phyloP scores from a whole-genome alignment of 2,329 filamentous ascomycete species.

The Pseudogymnoascus sp. region DNA sequence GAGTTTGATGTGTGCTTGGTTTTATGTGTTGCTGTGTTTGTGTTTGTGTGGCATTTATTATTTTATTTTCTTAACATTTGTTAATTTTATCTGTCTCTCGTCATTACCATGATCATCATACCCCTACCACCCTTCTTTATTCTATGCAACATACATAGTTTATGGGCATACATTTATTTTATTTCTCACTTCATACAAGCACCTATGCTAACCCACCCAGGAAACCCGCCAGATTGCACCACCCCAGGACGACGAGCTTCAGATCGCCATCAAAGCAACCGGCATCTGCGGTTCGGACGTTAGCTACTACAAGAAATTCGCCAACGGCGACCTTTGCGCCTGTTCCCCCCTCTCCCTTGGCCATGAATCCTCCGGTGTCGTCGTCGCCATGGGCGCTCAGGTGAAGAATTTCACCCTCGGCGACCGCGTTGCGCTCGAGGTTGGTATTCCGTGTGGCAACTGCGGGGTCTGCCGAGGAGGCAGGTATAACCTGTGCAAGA shows the following conservation, averaged over 20 bases:
- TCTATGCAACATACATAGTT: neutral
- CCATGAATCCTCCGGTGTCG: slow-evolving; percentile 70
- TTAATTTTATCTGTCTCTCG: slow-evolving; percentile 49
- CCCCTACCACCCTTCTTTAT: slow-evolving; percentile 38
- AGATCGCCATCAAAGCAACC: slow-evolving; percentile 57
- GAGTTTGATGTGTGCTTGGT: neutral
- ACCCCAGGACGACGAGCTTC: slow-evolving; percentile 55
- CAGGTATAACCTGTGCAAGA: slow-evolving; percentile 80
- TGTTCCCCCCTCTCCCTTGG: slow-evolving; percentile 59
- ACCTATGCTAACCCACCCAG: slow-evolving; percentile 31
- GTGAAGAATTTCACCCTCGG: slow-evolving; percentile 60
- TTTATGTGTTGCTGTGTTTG: slow-evolving; percentile 66
- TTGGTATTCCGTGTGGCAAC: slow-evolving; percentile 75
- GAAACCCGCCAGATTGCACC: slow-evolving; percentile 55
- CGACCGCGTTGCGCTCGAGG: slow-evolving; percentile 87
- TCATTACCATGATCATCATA: slow-evolving; percentile 55
- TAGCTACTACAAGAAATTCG: slow-evolving; percentile 63
- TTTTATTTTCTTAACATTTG: neutral
- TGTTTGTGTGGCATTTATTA: slow-evolving; percentile 37
- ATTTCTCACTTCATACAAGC: slow-evolving; percentile 42
- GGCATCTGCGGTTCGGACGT: slow-evolving; percentile 64
- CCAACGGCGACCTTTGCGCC: slow-evolving; percentile 61
- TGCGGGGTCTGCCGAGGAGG: slow-evolving; percentile 75
- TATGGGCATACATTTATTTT: slow-evolving; percentile 20
- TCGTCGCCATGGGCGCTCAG: slow-evolving; percentile 61